A percentile compares a stretch with the other conserved stretches of the same genome.
phyloP scores from a whole-genome alignment of 2,329 filamentous ascomycete species.

The Amphichorda felina region DNA sequence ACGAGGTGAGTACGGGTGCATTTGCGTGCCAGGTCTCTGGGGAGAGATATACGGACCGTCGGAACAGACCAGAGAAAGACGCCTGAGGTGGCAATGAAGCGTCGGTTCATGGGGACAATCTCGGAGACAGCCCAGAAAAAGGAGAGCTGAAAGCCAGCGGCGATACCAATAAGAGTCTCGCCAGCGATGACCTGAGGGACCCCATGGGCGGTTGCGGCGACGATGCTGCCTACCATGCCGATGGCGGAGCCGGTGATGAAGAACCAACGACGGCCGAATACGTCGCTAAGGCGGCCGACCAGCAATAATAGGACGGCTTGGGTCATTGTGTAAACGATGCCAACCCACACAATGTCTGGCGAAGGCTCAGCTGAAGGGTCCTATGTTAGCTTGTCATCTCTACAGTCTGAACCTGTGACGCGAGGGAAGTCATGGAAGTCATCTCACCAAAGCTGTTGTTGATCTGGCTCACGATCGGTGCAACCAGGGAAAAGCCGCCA shows the following conservation, averaged over 20 bases:
- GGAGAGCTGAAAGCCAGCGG: constrained; percentile 25
- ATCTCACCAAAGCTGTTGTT: too few relatives aligned
- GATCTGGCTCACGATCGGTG: too few relatives aligned
- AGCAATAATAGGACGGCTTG: constrained; percentile 5
- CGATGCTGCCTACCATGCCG: constrained; percentile 20
- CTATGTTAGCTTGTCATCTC: too few relatives aligned
- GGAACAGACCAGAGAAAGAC: constrained; percentile 12
- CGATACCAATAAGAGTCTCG: constrained; percentile 12
- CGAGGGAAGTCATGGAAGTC: too few relatives aligned
- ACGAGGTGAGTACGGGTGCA: too few relatives aligned
- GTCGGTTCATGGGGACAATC: constrained; percentile 22
- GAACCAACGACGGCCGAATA: constrained; percentile 25
- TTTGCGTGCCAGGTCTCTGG: too few relatives aligned
- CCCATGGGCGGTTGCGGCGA: constrained; percentile 22
- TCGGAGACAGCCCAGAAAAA: constrained; percentile 20
- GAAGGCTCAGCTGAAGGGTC: too few relatives aligned
- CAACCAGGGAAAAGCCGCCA: too few relatives aligned
- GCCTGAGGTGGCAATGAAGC: constrained; percentile 8
- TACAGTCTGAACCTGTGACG: too few relatives aligned
- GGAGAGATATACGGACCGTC: too few relatives aligned
- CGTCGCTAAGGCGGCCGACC: constrained; percentile 21
- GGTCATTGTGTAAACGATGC: background rate
- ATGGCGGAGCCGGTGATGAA: constrained; percentile 19
- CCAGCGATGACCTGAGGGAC: constrained; percentile 18
- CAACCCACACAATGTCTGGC: too few relatives aligned